Base-by-base conservation (phyloP, 352 stramenopile species). In the Phytophthora sp. region DNA sequence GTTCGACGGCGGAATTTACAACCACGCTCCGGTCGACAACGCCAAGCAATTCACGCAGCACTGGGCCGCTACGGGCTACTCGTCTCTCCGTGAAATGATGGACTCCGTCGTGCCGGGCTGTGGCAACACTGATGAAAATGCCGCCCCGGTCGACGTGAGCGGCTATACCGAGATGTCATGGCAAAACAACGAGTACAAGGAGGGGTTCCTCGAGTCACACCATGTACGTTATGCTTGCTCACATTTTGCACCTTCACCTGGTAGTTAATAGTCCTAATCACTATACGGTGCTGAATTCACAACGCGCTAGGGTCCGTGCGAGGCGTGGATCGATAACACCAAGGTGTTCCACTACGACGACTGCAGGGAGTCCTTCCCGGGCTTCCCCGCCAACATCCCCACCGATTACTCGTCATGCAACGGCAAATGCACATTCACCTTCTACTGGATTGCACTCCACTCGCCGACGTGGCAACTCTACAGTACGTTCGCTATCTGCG, bases 381-480 rank as follows among this genome's bases (percentile, higher is more conserved):
- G 18, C 6, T 86, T 71, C 59, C 76, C 78, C 1, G 81, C 76
- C 15, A 60, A 65, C 15, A 77, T 90, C n/a, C 76, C 66, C 0
- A 66, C 83, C 21, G 69, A 82, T 60, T 89, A 70, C 70, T 74
- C 54, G 2, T 28, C 58, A 24, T 90, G 78, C 68, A 72, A 72
- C 37, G 74, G 77, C 21, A 62, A 69, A 18, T 89, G 80, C 26
- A 49, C 59, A 7, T 59, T 89, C 23, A 58, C 55, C 12, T 87
- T 89, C 65, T 84, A 84, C 72, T 87, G 77, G 71, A 35, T 80
- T 26, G 74, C 75, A 12, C 37, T 80, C 20, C 67, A 83, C 66
- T 57, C 62, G 49, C 34, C 59, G 0, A 11, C 72, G 13, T 83
- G 71, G 75, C 75, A 84, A 45, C 60, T 84, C 28, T 84, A 84